phyloP scores from a whole-genome alignment of 2,329 filamentous ascomycete genomes.

The Huntiella savannae region DNA sequence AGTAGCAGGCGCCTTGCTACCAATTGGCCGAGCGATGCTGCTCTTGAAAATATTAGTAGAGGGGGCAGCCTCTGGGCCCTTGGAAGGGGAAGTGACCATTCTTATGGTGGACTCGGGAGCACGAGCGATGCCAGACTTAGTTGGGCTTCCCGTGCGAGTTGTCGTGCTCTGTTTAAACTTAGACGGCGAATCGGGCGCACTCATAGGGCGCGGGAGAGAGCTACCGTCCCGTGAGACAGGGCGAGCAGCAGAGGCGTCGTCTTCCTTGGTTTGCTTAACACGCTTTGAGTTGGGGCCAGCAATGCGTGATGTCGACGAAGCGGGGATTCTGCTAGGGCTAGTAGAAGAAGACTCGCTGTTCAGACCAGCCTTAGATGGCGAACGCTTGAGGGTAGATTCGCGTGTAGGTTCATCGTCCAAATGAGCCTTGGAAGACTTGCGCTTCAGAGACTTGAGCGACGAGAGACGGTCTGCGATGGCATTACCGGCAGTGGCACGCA shows the following conservation, averaged over 20 bases:
- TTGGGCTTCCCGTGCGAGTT: conserved; percentile 18
- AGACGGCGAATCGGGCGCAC: conserved; percentile 15
- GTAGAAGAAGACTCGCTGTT: conserved; percentile 14
- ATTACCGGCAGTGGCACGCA: conserved; percentile 35
- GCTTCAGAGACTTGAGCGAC: conserved; percentile 18
- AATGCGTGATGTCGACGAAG: conserved; percentile 3
- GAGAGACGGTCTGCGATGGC: conserved; percentile 33
- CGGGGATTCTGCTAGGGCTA: conserved; percentile 11
- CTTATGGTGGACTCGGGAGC: conserved; percentile 42
- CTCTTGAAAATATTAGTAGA: background rate
- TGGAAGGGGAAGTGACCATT: conserved; percentile 27
- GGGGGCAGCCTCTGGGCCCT: conserved; percentile 17
- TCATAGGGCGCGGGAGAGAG: conserved; percentile 30
- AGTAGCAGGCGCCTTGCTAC: background rate
- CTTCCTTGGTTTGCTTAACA: conserved; percentile 42
- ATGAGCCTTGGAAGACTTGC: conserved; percentile 35
- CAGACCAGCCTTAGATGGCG: conserved; percentile 18
- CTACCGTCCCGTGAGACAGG: conserved; percentile 34
- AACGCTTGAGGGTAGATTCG: conserved; percentile 20
- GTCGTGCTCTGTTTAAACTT: conserved; percentile 5
- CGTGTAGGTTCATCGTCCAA: conserved; percentile 38
- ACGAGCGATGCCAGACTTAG: conserved; percentile 44
- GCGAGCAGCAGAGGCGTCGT: conserved; percentile 50
- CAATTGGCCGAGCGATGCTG: background rate
- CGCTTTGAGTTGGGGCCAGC: conserved; percentile 43